These are phyloP conservation scores for Laguncularia racemosa DNA, from an alignment of 345 rosid genomes.

Conservation along the genomic window DNA sequence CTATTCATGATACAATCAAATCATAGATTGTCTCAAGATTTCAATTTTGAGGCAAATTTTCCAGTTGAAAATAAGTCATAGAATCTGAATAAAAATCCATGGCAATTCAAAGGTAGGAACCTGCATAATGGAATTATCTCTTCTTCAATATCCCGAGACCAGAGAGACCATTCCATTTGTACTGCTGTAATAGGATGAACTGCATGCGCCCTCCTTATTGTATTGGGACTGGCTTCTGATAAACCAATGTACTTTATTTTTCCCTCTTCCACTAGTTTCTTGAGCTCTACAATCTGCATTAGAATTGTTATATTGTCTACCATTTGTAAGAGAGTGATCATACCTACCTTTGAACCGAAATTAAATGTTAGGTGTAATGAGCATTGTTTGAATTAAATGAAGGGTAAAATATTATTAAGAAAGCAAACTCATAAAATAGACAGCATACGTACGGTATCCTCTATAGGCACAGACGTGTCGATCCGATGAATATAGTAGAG, in stretches of 20 bases:
- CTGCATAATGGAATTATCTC: slow-evolving; percentile 49
- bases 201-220: slow-evolving; percentile 53
- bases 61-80: too few species aligned
- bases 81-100: too few species aligned
- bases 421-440: neutral
- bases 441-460: slow-evolving; percentile 34
- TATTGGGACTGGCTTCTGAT: slow-evolving; percentile 51
- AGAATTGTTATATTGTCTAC: neutral
- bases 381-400: too few species aligned
- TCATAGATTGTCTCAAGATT: too few species aligned
- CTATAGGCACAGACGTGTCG: slow-evolving; percentile 37
- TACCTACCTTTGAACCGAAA: too few species aligned
- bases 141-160: slow-evolving; percentile 56
- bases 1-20: too few species aligned
- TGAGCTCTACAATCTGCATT: slow-evolving; percentile 41
- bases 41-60: too few species aligned
- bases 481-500: slow-evolving; percentile 44
- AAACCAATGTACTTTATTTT: slow-evolving; percentile 46
- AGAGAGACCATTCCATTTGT: slow-evolving; percentile 66
- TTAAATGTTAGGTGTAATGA: too few species aligned
- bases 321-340: too few species aligned
- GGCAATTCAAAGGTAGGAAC: slow-evolving; percentile 13
- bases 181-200: slow-evolving; percentile 59
- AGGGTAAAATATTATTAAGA: too few species aligned
- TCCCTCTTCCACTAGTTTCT: slow-evolving; percentile 54